Evolutionary conservation across 306 rosid species (phyloP).

Genomic region (Prunus salicina): DNA sequence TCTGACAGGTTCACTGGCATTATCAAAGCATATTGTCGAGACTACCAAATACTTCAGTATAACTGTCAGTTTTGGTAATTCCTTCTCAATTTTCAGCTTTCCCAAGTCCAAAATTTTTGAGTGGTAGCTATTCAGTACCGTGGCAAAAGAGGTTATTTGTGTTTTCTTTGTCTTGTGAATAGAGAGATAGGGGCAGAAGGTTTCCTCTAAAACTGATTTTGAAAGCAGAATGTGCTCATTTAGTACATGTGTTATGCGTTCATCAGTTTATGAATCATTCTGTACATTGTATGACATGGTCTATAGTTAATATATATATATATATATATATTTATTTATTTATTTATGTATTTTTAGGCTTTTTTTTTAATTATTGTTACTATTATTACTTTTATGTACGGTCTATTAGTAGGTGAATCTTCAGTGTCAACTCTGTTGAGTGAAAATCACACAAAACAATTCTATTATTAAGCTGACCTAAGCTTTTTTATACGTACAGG

Average conservation of each 20-base stretch:
- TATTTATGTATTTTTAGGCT: neutral
- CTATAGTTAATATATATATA: neutral
- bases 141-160: neutral
- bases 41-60: constrained; percentile 83
- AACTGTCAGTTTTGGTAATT: constrained; percentile 87
- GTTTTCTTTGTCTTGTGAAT: neutral
- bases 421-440: neutral
- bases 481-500: constrained; percentile 41
- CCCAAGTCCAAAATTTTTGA: neutral
- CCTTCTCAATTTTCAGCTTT: constrained; percentile 4
- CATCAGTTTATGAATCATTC: neutral
- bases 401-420: neutral
- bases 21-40: constrained; percentile 90
- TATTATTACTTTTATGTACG: neutral
- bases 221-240: neutral
- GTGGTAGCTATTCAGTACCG: neutral
- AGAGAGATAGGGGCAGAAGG: neutral
- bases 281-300: neutral
- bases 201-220: neutral
- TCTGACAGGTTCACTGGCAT: constrained; percentile 73
- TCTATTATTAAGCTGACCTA: neutral
- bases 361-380: neutral
- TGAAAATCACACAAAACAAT: neutral
- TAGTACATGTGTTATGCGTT: neutral
- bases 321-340: too few relatives aligned